Conservation (phyloP, 106 monocot species). For the Alisma plantagoaquatica region DNA sequence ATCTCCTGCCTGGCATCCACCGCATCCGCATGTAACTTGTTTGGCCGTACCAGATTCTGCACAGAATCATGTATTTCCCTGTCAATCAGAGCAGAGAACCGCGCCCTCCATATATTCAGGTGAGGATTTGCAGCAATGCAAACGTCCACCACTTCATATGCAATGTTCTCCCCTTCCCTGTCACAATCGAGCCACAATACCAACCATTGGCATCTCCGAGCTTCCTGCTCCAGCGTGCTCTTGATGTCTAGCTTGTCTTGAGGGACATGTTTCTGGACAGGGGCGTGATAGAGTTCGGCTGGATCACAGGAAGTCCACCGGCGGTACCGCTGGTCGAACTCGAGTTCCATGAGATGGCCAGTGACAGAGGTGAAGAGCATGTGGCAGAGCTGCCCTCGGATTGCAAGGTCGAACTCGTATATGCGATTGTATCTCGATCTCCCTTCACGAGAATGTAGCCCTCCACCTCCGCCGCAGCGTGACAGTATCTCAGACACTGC, state of each 20-base stretch:
- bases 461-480: constrained; percentile 27
- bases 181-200: constrained; percentile 98
- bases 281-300: constrained; percentile 69
- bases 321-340: constrained; percentile 81
- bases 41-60: constrained; percentile 87
- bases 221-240: constrained; percentile 85
- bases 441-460: constrained; percentile 44
- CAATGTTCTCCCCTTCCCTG: constrained; percentile 97
- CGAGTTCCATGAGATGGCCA: constrained; percentile 95
- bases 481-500: constrained; percentile 85
- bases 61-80: constrained; percentile 85
- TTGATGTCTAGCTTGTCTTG: constrained; percentile 94
- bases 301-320: constrained; percentile 94
- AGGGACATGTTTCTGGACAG: constrained; percentile 82
- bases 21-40: constrained; percentile 87
- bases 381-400: constrained; percentile 51
- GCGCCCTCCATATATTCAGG: constrained; percentile 89
- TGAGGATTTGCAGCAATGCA: constrained; percentile 60
- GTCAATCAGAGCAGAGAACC: constrained; percentile 89
- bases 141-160: constrained; percentile 91
- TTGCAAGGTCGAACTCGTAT: constrained; percentile 83
- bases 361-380: constrained; percentile 96
- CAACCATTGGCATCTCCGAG: constrained; percentile 92
- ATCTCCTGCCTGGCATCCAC: constrained; percentile 99
- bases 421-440: constrained; percentile 83